phyloP scores from a whole-genome alignment of 1,284 basidiomycete genomes.

The Peniophora sp. region DNA sequence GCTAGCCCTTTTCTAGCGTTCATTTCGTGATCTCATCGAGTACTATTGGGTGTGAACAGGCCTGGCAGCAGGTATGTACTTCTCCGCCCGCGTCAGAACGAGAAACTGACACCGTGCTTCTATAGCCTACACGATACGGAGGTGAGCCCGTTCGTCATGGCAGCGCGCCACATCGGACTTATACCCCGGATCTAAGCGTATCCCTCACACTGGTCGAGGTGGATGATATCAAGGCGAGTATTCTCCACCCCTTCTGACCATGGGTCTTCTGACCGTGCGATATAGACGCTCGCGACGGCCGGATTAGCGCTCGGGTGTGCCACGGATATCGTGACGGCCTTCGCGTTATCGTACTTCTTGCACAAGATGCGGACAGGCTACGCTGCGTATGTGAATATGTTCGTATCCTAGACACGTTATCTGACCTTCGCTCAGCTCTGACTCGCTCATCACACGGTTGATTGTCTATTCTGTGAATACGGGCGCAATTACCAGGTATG shows the following conservation, averaged over 20 bases:
- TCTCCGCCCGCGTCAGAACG: too few relatives aligned
- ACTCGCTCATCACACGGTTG: constrained; percentile 49
- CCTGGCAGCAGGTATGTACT: too few relatives aligned
- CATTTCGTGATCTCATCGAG: too few relatives aligned
- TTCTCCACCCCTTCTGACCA: not conserved
- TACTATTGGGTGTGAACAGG: too few relatives aligned
- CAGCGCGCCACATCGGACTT: constrained; percentile 10
- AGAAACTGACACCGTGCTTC: not conserved
- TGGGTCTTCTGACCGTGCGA: not conserved
- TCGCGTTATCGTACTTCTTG: constrained; percentile 43
- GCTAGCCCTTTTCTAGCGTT: not conserved
- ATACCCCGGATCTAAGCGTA: not conserved
- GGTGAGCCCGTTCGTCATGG: constrained; percentile 5
- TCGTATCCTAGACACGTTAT: not conserved
- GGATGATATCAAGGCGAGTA: not conserved
- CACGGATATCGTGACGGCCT: constrained; percentile 41
- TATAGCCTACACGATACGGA: not conserved
- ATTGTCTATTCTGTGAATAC: constrained; percentile 52
- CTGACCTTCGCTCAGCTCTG: constrained; percentile 31
- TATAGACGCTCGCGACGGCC: constrained; percentile 31
- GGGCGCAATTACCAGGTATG: constrained; percentile 51
- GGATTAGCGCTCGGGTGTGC: constrained; percentile 35
- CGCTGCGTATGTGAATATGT: constrained; percentile 27
- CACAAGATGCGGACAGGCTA: constrained; percentile 40
- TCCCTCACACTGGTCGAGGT: not conserved